Evolutionary conservation across 345 rosid genomes (phyloP), one percentile per base, ranked within the genome.

Genomic region (Sisymbrium altissimum): DNA sequence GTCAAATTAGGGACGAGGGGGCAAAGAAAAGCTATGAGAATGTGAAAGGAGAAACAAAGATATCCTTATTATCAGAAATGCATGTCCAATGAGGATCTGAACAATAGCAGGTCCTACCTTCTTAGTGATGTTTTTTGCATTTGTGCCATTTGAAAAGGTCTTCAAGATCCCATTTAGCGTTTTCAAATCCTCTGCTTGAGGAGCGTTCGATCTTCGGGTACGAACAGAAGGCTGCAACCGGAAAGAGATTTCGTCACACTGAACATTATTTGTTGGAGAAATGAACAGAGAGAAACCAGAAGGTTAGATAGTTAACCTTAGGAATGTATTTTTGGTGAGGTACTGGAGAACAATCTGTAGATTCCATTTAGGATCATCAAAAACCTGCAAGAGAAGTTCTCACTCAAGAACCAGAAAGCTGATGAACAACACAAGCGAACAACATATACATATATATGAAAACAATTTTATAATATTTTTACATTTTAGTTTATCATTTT

Each of bases 41-140:
- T 40, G 40, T 61, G 53, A 13, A 52, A 72, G 32, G 54, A 29
- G 25, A 71, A 64, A 53, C 59, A 69, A 66, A n/a, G 54, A 64
- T 49, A 48, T 32, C 6, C 6, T 11, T 46, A 69, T 83, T 77
- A 93, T 96, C 84, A 84, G 81, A 74, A 94, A 91, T 67, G 83
- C 96, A 77, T 91, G 96, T 25, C 94, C 87, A 38, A 89, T 44
- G 70, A 94, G 97, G 74, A 88, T 61, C 72, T 94, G 98, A 79
- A 91, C 78, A 39, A 72, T 73, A 64, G 70, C 88, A 27, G 59
- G 18, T 41, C 82, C 78, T 18, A 88, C 82, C 84, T 82, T 94
- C 80, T 86, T 91, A 9, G 75, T 29, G 32, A 89, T 78, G 80
- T 70, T 83, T 72, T 68, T 86, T 6, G 82, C 65, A 66, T 70